Evolutionary conservation across 345 rosid genomes (phyloP).

Genomic region (Rhodamnia rubescens): DNA sequence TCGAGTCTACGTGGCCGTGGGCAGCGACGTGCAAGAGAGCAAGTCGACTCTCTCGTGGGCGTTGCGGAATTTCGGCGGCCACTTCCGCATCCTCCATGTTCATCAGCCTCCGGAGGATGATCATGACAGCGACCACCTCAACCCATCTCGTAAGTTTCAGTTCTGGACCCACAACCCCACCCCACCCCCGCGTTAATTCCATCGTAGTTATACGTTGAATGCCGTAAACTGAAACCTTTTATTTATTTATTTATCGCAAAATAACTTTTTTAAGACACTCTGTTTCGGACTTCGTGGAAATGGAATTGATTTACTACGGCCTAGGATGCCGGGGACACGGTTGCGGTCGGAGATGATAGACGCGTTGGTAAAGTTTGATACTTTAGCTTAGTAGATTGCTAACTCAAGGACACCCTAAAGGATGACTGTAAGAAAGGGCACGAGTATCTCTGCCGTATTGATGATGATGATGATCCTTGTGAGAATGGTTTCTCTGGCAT

Average conservation of each 20-base stretch:
- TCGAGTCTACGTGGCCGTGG: conserved; percentile 18
- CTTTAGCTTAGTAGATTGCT: neutral
- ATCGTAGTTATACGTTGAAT: neutral
- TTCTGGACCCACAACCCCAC: neutral
- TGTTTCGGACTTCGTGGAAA: neutral
- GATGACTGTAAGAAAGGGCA: neutral
- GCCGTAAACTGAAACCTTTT: neutral
- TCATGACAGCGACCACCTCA: neutral
- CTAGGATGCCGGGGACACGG: neutral
- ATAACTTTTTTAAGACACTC: neutral
- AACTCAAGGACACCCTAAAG: neutral
- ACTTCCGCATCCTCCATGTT: neutral
- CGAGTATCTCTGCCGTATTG: neutral
- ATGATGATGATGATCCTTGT: neutral
- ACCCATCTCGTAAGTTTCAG: neutral
- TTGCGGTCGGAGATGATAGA: neutral
- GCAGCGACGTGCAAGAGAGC: conserved; percentile 9
- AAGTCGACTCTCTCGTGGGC: conserved; percentile 17
- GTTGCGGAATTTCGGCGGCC: conserved; percentile 4
- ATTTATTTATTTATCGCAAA: neutral
- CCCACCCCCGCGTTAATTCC: neutral
- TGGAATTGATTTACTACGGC: neutral
- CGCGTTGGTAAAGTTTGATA: neutral
- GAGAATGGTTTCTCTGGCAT: neutral
- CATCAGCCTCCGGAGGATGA: neutral